A percentile compares a stretch with the other conserved stretches of the same genome.
phyloP scores from a whole-genome alignment of 208 protist genomes.

The Wallacemonas sp. region DNA sequence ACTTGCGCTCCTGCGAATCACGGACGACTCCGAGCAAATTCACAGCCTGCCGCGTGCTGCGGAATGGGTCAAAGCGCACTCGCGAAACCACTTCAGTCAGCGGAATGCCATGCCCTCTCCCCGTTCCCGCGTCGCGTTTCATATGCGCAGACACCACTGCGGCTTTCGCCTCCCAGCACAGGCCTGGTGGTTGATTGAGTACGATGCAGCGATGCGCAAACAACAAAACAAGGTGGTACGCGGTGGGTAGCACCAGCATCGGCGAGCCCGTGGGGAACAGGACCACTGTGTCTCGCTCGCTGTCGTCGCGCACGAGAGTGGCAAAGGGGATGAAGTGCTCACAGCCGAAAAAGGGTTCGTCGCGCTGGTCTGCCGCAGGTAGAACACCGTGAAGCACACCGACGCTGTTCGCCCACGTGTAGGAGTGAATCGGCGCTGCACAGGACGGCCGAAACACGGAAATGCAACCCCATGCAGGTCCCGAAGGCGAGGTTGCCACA shows the following conservation, averaged over 20 bases:
- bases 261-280: slow-evolving; percentile 17
- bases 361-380: neutral
- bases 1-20: slow-evolving; percentile 38
- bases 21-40: slow-evolving; percentile 35
- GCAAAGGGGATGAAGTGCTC: slow-evolving; percentile 19
- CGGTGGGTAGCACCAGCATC: slow-evolving; percentile 74
- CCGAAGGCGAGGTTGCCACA: neutral
- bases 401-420: slow-evolving; percentile 46
- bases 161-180: slow-evolving; percentile 39
- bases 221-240: slow-evolving; percentile 94
- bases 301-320: neutral
- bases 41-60: slow-evolving; percentile 14
- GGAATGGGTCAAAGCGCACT: slow-evolving; percentile 71
- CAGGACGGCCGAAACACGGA: slow-evolving; percentile 41
- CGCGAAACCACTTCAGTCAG: slow-evolving; percentile 76
- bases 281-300: neutral
- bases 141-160: neutral
- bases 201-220: slow-evolving; percentile 80
- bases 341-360: slow-evolving; percentile 9
- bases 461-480: slow-evolving; percentile 20
- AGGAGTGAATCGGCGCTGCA: slow-evolving; percentile 34
- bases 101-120: slow-evolving; percentile 17
- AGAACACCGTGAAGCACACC: slow-evolving; percentile 68
- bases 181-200: slow-evolving; percentile 76
- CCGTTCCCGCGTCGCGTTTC: too few species aligned